These are phyloP conservation scores for Tulasnella calospora DNA, from an alignment of 768 basidiomycete species.

Conservation along the genomic window DNA sequence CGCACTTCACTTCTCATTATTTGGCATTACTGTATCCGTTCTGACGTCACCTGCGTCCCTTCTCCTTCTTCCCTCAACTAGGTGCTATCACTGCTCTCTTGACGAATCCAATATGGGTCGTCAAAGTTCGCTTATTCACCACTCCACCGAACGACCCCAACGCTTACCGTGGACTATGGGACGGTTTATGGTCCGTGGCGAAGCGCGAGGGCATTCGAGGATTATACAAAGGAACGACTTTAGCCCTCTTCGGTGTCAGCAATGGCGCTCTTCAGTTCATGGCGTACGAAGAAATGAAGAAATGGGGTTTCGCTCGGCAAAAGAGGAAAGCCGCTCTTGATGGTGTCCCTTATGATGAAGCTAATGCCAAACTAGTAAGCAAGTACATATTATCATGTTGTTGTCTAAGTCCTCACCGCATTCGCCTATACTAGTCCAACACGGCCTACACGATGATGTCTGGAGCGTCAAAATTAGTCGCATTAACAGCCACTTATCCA, in stretches of 20 bases:
- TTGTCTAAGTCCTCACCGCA: background rate
- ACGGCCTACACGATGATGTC: constrained; percentile 88
- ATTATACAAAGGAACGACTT: constrained; percentile 77
- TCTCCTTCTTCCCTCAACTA: constrained; percentile 37
- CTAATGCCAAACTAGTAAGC: constrained; percentile 82
- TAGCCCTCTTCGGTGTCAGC: constrained; percentile 87
- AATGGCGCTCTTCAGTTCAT: constrained; percentile 96
- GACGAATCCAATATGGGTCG: constrained; percentile 97
- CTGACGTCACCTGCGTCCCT: background rate
- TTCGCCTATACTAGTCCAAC: constrained; percentile 63
- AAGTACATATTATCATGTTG: background rate
- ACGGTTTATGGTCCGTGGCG: constrained; percentile 69
- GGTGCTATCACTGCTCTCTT: constrained; percentile 90
- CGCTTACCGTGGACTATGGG: constrained; percentile 75
- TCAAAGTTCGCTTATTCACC: constrained; percentile 96
- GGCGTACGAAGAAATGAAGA: constrained; percentile 93
- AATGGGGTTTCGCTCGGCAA: constrained; percentile 69
- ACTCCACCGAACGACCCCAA: constrained; percentile 58
- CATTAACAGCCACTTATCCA: constrained; percentile 84
- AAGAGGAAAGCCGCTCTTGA: constrained; percentile 60
- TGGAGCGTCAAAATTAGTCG: constrained; percentile 79
- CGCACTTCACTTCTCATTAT: constrained; percentile 42
- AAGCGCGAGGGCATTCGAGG: constrained; percentile 70
- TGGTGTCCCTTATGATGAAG: constrained; percentile 61
- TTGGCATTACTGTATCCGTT: constrained; percentile 18